Base-by-base conservation (phyloP, 192 early-diverging fungal species). In the Gryganskiella cystojenkinii region DNA sequence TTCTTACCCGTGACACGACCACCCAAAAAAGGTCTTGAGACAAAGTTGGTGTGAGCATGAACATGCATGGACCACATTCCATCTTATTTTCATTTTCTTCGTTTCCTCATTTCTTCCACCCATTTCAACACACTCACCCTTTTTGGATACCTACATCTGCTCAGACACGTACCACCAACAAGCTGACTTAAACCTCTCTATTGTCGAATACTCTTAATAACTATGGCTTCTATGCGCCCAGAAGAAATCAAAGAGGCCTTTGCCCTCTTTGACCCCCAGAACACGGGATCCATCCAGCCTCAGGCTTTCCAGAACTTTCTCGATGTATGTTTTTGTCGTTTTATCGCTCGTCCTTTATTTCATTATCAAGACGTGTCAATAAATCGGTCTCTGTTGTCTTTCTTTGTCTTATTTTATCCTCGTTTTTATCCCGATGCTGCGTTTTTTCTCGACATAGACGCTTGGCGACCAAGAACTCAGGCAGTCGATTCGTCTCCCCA, bases 171-270 rank as follows among this genome's bases (percentile, higher is more conserved):
- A 45, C 19, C 44, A 11, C 44, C 44, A 45, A 19, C 11, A 11
- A 45, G 14, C 44, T 17, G 0, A 11, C 11, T 19, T 1, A 0
- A 11, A 11, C 44, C 44, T 11, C 44, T 45, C 44, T 17, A 45
- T 19, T 17, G 3, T 19, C n/a, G n/a, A n/a, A 45, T 19, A 45
- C 14, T 19, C 19, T 45, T 10, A 10, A 3, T 22, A 15, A 22
- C 58, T 45, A 61, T 49, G 46, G 24, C 58, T 19, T 2, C 11
- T 20, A 53, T 70, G 67, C 45, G 49, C 30, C 35, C 67, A 34
- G 57, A 70, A 45, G 67, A 70, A 56, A 74, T 66, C 43, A 74
- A 74, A 20, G 71, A 74, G 31, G 63, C 71, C 14, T 74, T 74
- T 46, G 56, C 53, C 17, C 56, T 74, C 50, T 74, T 74, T 50